These are phyloP conservation scores for Daucus carota DNA, from an alignment of 129 eudicot genomes.

Conservation along the genomic window DH1_v3.0 NC_030384.2:32439501-32440000, in stretches of 20 bases:
- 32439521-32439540: slow-evolving; percentile 67
- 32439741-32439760: slow-evolving; percentile 13
- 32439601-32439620: slow-evolving; percentile 74
- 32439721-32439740: background rate
- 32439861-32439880: slow-evolving; percentile 25
- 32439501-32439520: slow-evolving; percentile 11
- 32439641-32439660: background rate
- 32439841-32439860: slow-evolving; percentile 69
- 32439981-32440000: background rate
- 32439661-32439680: background rate
- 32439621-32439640: background rate
- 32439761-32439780: slow-evolving; percentile 75
- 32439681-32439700: background rate
- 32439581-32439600: slow-evolving; percentile 78
- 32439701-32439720: background rate
- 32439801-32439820: slow-evolving; percentile 72
- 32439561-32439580: slow-evolving; percentile 95
- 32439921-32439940: background rate
- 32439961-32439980: too few relatives aligned
- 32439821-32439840: slow-evolving; percentile 70
- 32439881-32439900: background rate
- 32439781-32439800: slow-evolving; percentile 78
- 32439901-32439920: background rate
- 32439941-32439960: background rate
- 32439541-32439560: slow-evolving; percentile 92